Percentiles rank a stretch among this genome's conserved stretches.
These are phyloP conservation scores for Tubosaeta brunneosetosa DNA, from an alignment of 768 basidiomycete species.

Conservation along the genomic window DNA sequence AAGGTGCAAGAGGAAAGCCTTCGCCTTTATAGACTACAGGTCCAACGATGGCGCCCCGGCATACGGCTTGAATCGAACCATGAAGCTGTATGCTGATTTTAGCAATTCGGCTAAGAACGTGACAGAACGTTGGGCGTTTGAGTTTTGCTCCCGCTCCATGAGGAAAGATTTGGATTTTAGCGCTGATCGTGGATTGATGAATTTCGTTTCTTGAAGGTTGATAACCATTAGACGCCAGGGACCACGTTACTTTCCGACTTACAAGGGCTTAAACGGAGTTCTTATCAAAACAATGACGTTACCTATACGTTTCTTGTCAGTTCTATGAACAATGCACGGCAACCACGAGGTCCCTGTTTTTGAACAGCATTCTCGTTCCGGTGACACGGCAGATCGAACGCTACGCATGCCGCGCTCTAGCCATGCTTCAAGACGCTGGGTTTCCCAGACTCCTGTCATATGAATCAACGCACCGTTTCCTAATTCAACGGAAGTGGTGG, in stretches of 20 bases:
- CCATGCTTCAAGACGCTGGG: neutral
- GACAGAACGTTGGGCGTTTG: constrained; percentile 2
- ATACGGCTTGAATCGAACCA: neutral
- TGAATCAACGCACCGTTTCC: neutral
- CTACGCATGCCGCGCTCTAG: neutral
- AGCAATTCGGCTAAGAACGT: neutral
- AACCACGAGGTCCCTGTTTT: neutral
- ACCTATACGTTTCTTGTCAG: neutral
- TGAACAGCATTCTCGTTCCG: neutral
- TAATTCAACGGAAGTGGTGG: neutral
- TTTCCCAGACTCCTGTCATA: neutral
- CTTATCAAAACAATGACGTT: constrained; percentile 3
- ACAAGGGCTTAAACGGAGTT: neutral
- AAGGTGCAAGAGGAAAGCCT: neutral
- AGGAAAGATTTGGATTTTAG: neutral
- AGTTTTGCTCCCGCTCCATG: neutral
- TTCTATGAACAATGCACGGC: neutral
- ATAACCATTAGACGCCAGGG: neutral
- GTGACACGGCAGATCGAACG: neutral
- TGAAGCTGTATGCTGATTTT: neutral
- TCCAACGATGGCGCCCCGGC: neutral
- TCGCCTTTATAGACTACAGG: constrained; percentile 8
- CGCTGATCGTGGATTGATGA: neutral
- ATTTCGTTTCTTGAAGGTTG: neutral
- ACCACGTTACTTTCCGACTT: neutral